These are phyloP conservation scores for Collybiopsis luxurians DNA, from an alignment of 768 basidiomycete species.

Conservation along the genomic window DNA sequence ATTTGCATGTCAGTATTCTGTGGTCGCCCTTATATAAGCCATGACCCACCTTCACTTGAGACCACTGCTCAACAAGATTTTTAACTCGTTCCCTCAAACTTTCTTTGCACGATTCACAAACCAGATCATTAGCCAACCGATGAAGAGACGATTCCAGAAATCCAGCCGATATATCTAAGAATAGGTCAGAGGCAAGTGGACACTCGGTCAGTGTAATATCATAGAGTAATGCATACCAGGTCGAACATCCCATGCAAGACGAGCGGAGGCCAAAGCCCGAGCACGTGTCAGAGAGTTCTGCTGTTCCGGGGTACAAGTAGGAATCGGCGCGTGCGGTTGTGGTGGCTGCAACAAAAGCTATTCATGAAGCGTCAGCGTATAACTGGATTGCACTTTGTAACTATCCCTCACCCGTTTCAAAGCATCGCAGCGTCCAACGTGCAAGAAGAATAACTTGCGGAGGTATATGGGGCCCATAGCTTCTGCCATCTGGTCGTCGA, in stretches of 20 bases:
- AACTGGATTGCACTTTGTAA: background rate
- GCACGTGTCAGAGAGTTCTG: conserved; percentile 79
- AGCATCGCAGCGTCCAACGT: conserved; percentile 79
- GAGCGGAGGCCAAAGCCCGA: conserved; percentile 80
- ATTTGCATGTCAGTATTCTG: no score
- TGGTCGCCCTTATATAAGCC: no score
- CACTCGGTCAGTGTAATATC: no score
- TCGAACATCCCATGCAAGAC: conserved; percentile 80
- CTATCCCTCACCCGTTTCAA: conserved; percentile 55
- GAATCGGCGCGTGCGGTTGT: conserved; percentile 69
- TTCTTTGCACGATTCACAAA: no score
- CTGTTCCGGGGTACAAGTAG: conserved; percentile 64
- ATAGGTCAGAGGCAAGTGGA: no score
- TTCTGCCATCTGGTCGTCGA: conserved; percentile 69
- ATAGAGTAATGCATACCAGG: conserved; percentile 63
- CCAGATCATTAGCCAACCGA: no score
- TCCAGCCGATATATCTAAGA: no score
- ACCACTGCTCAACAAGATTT: no score
- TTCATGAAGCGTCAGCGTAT: background rate
- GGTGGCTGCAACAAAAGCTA: conserved; percentile 66
- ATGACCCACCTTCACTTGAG: no score
- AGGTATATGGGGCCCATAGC: conserved; percentile 75
- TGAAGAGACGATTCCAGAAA: no score
- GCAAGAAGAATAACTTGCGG: conserved; percentile 79
- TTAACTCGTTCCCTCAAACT: no score